A percentile compares a stretch with the other conserved stretches of the same genome.
Evolutionary conservation across 1,284 basidiomycete species (phyloP).

Genomic region (Marasmius sp.): DNA sequence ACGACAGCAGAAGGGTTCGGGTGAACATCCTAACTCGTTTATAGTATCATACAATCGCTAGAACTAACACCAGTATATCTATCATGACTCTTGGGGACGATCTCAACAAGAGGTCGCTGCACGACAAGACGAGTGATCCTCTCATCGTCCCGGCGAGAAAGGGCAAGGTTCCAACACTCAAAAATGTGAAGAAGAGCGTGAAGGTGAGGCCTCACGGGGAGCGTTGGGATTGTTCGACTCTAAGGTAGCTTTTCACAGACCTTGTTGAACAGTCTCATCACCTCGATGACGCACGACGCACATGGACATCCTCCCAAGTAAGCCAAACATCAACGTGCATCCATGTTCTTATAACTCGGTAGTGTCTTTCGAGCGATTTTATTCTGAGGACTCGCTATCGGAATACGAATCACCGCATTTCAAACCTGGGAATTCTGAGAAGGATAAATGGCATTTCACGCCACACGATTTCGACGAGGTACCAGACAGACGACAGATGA

Average conservation of each 20-base stretch:
- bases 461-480: constrained; percentile 68
- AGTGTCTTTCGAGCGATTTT: constrained; percentile 85
- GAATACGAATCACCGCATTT: constrained; percentile 81
- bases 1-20: not conserved
- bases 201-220: too few relatives aligned
- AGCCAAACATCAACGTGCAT: too few relatives aligned
- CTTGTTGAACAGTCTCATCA: too few relatives aligned
- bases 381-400: constrained; percentile 70
- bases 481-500: constrained; percentile 71
- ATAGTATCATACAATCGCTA: constrained; percentile 63
- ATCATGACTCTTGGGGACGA: constrained; percentile 68
- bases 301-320: too few relatives aligned
- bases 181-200: constrained; percentile 72
- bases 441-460: constrained; percentile 75
- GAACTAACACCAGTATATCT: constrained; percentile 53
- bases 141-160: constrained; percentile 51
- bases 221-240: too few relatives aligned
- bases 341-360: not conserved
- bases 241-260: too few relatives aligned
- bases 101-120: constrained; percentile 49
- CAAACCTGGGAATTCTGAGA: constrained; percentile 60
- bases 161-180: constrained; percentile 63
- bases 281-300: too few relatives aligned
- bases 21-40: constrained; percentile 4
- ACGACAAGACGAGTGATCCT: constrained; percentile 45